Percentiles rank a stretch among this genome's conserved stretches.
phyloP scores from a whole-genome alignment of 257 asterid genomes.

The Salvia miltiorrhiza region DNA sequence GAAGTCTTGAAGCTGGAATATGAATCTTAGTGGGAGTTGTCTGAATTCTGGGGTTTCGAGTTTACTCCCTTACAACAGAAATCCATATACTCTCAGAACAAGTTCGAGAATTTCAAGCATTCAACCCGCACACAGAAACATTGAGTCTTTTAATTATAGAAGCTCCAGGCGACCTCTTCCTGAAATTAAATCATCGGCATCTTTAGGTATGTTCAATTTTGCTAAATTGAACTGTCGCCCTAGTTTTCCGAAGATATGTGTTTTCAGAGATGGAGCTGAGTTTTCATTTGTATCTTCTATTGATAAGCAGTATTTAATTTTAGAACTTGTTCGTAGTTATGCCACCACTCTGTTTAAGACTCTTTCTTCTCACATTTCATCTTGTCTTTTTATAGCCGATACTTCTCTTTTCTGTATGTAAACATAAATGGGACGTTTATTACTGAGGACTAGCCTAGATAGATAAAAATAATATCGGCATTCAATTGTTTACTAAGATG shows the following conservation, averaged over 20 bases:
- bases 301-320: not conserved
- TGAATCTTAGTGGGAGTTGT: conserved; percentile 50
- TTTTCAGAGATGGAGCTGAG: not conserved
- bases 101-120: conserved; percentile 23
- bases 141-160: conserved; percentile 20
- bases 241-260: not conserved
- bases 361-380: not conserved
- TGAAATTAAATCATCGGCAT: conserved; percentile 14
- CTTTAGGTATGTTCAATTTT: conserved; percentile 39
- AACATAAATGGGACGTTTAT: not conserved
- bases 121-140: conserved; percentile 17
- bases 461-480: no score
- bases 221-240: not conserved
- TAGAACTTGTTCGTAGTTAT: not conserved
- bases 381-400: not conserved
- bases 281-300: not conserved
- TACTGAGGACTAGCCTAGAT: no score
- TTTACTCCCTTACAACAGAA: conserved; percentile 28
- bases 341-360: not conserved
- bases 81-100: conserved; percentile 28
- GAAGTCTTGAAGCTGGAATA: conserved; percentile 31
- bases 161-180: conserved; percentile 27
- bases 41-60: conserved; percentile 36
- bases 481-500: no score
- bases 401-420: not conserved